Base-by-base conservation (phyloP, 2,329 filamentous ascomycete genomes). In the Zymoseptoria passerinii region DNA sequence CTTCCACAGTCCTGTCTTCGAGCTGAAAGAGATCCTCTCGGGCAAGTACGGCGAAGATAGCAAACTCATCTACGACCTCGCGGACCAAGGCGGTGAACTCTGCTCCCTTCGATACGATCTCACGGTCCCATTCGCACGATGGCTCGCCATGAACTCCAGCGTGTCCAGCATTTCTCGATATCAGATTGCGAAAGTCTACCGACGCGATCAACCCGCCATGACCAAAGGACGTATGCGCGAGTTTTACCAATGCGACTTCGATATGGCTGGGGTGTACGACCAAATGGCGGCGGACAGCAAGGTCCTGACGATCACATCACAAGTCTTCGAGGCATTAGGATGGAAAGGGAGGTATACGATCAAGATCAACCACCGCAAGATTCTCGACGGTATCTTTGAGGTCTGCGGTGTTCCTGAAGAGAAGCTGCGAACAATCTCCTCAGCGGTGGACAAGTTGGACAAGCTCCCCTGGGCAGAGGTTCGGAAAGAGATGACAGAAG, bases 201-300 rank as follows among this genome's bases (percentile, higher is more conserved):
- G 88, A 62, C 78, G 88, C 72, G 88, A 92, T 73, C 87, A 91
- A 73, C 88, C 88, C 23, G 88, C 90, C 61, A 90, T 96, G 77
- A 89, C 87, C 62, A 94, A 95, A 73, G 92, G 92, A 54, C 85
- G 92, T 56, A 94, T 96, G 88, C 84, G 92, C 70, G 92, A 96
- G 76, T 96, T 96, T 75, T 96, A 95, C 78, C 92, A 96, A 75
- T 96, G 92, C 77, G 92, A 97, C 76, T 95, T 96, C 71, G 92
- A 96, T 72, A 92, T 96, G 75, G 92, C 92, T 10, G 91, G 92
- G 61, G 79, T 78, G 49, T 95, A 90, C 77, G 92, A 96, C 72
- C 76, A 89, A 56, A 96, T 96, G 91, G 82, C 96, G 27, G 90
- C 92, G 58, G 92, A 96, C 70, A 89, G 91, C 44, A 92, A 96